Evolutionary conservation across 371 early-diverging fungal species (phyloP), one percentile per base, ranked within the genome.

Genomic region (Mortierella sp.): DNA sequence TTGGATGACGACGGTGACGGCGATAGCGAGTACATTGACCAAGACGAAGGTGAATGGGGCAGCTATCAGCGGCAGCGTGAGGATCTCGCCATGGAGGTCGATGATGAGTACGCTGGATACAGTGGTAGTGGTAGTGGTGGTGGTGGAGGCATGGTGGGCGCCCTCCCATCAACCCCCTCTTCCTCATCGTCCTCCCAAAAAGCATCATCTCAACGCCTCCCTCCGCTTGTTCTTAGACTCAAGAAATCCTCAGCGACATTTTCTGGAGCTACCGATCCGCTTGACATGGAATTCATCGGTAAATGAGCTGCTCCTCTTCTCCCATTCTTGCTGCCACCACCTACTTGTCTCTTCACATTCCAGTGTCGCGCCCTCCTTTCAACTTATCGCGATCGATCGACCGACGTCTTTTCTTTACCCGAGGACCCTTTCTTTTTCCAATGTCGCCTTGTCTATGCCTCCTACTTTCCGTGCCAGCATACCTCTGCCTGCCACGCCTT

Each of bases 241-340:
- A 83, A 83, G 80, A 83, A 83, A 54, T 74, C 80, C 44, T 79
- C 83, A 51, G 80, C 77, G 50, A 50, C 50, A 9, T 77, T 54
- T 55, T 79, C 80, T 21, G 80, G 83, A 31, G 77, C 67, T 51
- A 78, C 82, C 24, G 82, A 83, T 59, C 64, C 83, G 34, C 64
- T 55, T 14, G 83, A 83, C 57, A 74, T 75, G n/a, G 83, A 80
- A 61, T 83, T 80, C 67, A 83, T 83, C 59, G 83, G 83, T 83
- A 75, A 80, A 57, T 69, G 48, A 78, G n/a, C 48, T 26, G 6
- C 19, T 14, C 50, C 31, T 28, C 54, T 10, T 37, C 34, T 31
- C 31, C 13, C 11, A 11, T 26, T 8, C 61, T 40, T 40, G 43
- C 61, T 14, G 19, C 61, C 5, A 61, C 34, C 61, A 31, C 19